Conservation (phyloP, 495 filamentous ascomycete genomes). For the Tuber calosporum region DNA sequence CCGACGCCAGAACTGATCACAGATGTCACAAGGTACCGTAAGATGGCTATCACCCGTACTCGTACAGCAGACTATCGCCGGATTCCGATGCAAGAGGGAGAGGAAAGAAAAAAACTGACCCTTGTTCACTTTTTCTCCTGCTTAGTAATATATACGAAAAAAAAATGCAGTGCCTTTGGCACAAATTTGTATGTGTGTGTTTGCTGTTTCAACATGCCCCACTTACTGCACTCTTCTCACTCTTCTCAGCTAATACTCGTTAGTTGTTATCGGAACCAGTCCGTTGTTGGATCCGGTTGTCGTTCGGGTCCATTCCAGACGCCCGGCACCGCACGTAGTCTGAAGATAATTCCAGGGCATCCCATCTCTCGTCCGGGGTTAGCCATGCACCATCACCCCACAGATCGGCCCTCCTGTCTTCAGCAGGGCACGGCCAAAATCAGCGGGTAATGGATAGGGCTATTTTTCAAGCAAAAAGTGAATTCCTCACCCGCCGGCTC, state of each 20-base stretch:
- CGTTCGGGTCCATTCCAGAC: neutral
- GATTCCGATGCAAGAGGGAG: neutral
- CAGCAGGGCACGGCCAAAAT: neutral
- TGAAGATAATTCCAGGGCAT: neutral
- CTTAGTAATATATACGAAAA: neutral
- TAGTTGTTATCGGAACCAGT: neutral
- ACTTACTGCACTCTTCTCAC: neutral
- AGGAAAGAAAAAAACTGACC: neutral
- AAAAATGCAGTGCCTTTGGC: neutral
- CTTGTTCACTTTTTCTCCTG: neutral
- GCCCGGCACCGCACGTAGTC: neutral
- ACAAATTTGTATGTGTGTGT: neutral
- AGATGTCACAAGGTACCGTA: neutral
- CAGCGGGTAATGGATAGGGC: neutral
- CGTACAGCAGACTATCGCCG: neutral
- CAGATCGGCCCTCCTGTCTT: neutral
- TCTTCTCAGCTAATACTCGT: neutral
- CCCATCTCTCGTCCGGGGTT: neutral
- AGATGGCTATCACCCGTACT: neutral
- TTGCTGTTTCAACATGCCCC: neutral
- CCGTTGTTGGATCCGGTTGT: neutral
- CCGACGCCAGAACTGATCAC: neutral
- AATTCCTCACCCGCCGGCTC: neutral
- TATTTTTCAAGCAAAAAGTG: neutral
- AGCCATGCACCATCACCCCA: neutral